Evolutionary conservation across 2,329 filamentous ascomycete species (phyloP), one percentile per base, ranked within the genome.

Genomic region (Scorias spongiosa): DNA sequence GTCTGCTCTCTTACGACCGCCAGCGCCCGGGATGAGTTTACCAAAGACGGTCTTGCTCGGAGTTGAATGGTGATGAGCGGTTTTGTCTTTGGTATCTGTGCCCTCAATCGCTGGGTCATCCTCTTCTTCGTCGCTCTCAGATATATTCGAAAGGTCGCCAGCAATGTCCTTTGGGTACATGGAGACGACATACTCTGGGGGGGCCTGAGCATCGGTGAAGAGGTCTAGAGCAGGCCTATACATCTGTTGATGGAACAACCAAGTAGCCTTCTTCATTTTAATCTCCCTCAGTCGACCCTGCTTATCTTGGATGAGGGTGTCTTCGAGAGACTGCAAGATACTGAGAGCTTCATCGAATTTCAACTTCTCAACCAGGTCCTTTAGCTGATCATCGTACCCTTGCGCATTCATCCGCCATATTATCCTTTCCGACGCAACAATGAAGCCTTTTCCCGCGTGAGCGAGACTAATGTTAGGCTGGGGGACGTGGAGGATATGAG

Each of bases 351-450:
- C 93, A 54, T 98, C 89, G 44, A 88, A 84, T 47, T 77, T 75
- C 9, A 74, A 77, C 47, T 74, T 76, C 15, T 79, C 74, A 1
- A 93, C 78, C 20, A 98, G 71, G 51, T 91, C 78, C 47, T 87
- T 76, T 17, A 96, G 78, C 58, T 98, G 91, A 2, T 80, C 78
- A 59, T 94, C 85, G 57, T 98, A 98, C 51, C 88, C 83, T 32
- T 88, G 78, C 2, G 89, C 84, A 49, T 80, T 84, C 91, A 98
- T 96, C 54, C 91, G 82, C 91, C 91, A 98, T 32, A 98, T 84
- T 29, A 75, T 82, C 39, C 91, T 75, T 44, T 96, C 91, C 57
- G 89, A 95, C 15, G 82, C 81, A 42, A 96, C 87, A 46, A 96
- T 75, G 54, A 98, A 98, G 0, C 88, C 89, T 60, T 98, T 98